Evolutionary conservation across 2,329 filamentous ascomycete species (phyloP), one percentile per base, ranked within the genome.

Genomic region (Nothopassalora personata): DNA sequence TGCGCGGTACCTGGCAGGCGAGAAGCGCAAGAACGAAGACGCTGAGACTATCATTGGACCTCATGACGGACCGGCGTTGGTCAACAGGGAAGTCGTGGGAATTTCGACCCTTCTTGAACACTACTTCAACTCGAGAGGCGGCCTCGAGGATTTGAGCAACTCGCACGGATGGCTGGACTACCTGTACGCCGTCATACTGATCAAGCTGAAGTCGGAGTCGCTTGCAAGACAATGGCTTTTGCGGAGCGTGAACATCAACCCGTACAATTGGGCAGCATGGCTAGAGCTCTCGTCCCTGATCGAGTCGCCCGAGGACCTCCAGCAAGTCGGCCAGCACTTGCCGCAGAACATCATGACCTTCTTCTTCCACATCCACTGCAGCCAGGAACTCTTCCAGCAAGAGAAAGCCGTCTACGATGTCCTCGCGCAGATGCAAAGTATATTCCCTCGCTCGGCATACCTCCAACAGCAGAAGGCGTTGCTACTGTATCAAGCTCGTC

Each of bases 221-320:
- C 82, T 89, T 60, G 94, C 94, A 1, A 86, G 93, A 74, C 85
- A 89, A 63, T 96, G 89, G 82, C 81, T 99, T n/a, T 80, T 97
- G 54, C 83, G 86, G 63, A 96, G 92, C 70, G 90, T 97, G 9
- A 89, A 95, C 72, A 78, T 91, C 45, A 96, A 91, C 68, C 90
- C 91, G 1, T 96, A 92, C 83, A 96, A 97, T 71, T 99, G 94
- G 94, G 91, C 91, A 7, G 92, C 91, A 62, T 99, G 94, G 94
- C 83, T 94, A 59, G 94, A 99, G 76, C 84, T 99, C 73, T 90
- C 89, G 4, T 86, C 86, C 43, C 80, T 97, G 28, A 84, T 96
- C 60, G 84, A 85, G 36, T 86, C 88, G 34, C 82, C 88, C 8
- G 91, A 97, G 73, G 90, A 96, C 31, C 88, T 94, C 75, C 75